Conservation (phyloP, 2,329 filamentous ascomycete species). For the Colletotrichum falcatum region DNA sequence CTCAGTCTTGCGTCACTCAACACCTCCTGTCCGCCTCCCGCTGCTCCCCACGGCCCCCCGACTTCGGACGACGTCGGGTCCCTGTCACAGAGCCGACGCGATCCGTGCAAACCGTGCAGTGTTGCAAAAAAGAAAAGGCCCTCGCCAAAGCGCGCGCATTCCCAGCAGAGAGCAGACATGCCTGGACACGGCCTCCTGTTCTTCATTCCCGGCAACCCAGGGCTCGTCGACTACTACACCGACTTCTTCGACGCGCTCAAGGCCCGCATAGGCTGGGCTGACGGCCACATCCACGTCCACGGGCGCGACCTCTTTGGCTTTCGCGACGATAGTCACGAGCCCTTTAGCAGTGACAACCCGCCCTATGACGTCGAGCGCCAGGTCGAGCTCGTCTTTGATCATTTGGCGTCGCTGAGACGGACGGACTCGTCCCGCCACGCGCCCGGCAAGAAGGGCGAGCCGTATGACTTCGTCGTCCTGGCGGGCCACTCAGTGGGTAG, state of each 20-base stretch:
- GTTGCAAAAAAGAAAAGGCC: conserved; percentile 4
- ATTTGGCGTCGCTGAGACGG: conserved; percentile 49
- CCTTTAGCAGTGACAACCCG: conserved; percentile 55
- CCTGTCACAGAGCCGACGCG: conserved; percentile 15
- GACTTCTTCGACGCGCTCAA: conserved; percentile 69
- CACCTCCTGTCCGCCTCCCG: not conserved
- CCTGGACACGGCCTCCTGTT: conserved; percentile 67
- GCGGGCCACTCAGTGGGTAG: conserved; percentile 81
- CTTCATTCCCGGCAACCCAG: conserved; percentile 83
- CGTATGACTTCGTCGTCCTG: conserved; percentile 71
- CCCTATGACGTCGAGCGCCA: conserved; percentile 67
- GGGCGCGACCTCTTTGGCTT: conserved; percentile 71
- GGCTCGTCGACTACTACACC: conserved; percentile 78
- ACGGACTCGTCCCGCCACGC: conserved; percentile 45
- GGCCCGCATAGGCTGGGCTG: conserved; percentile 35
- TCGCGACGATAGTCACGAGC: conserved; percentile 62
- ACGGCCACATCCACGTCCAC: conserved; percentile 64
- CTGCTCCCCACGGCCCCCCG: not conserved
- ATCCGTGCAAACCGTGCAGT: conserved; percentile 36
- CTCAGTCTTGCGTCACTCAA: conserved; percentile 13
- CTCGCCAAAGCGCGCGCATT: conserved; percentile 16
- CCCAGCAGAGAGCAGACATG: conserved; percentile 4
- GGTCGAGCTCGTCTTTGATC: conserved; percentile 58
- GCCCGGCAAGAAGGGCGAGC: conserved; percentile 48
- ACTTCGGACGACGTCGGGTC: conserved; percentile 28